Evolutionary conservation across 2,329 filamentous ascomycete species (phyloP), one percentile per base, ranked within the genome.

Genomic region (Colletotrichum chlorophyti): DNA sequence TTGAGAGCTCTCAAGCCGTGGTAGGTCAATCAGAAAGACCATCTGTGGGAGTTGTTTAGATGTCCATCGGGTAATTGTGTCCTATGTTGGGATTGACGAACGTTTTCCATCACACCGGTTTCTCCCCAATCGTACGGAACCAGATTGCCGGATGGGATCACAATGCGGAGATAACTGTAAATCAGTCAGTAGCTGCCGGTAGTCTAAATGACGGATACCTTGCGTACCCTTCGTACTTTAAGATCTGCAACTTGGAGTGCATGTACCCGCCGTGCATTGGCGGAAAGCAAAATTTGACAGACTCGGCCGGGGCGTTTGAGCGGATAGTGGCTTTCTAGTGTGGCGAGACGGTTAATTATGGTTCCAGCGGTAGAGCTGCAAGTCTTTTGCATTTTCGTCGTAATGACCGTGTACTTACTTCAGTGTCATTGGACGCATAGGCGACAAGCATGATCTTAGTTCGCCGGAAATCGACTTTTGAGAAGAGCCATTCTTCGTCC

Each of bases 161-260:
- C 94, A 40, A 99, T 81, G 6, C 95, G 86, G 14, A 97, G 74
- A 70, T 93, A 87, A 26, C 61, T 63, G 31, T n/a, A 17, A 15
- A 12, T 21, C 26, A 21, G 8, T 51, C 23, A 52, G 24, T 19
- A 27, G 31, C 24, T 26, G 34, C 5, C 19, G 26, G 23, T 52
- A 42, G 40, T 24, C 17, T 17, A 53, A 35, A 42, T 10, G 38
- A 47, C 40, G 26, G n/a, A 17, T 29, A 52, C 9, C 12, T 11
- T n/a, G 10, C 40, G 45, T 45, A 57, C 61, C 54, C 48, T 34
- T 54, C 42, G 41, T 48, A 91, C 66, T 93, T 94, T n/a, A 98
- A 80, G 1, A 98, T 75, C 83, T 96, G 93, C 38, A 98, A 79
- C 70, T 99, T 98, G 46, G 92, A 96, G 73, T 98, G 95, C 93